Percentiles rank a stretch among this genome's conserved stretches.
Evolutionary conservation across 192 early-diverging fungal genomes (phyloP).

Genomic region (Coemansia nantahalensis): DNA sequence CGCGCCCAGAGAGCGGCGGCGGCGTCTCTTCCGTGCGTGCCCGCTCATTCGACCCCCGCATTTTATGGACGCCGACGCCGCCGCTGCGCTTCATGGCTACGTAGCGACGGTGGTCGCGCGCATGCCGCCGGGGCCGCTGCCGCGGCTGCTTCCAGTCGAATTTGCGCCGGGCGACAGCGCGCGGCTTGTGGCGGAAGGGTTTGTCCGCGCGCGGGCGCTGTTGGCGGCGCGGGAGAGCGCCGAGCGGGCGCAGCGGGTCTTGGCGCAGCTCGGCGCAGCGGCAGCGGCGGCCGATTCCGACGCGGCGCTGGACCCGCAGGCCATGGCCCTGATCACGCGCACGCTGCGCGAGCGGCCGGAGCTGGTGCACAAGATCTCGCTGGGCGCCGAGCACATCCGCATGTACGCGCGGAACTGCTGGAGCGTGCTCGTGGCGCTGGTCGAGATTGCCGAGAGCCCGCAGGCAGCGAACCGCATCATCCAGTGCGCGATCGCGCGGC

Average conservation of each 20-base stretch:
- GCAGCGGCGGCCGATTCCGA: not conserved
- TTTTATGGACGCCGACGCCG: not conserved
- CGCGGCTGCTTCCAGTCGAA: conserved; percentile 1
- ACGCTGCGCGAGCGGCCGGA: conserved; percentile 18
- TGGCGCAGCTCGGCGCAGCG: conserved; percentile 20
- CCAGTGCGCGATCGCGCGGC: conserved; percentile 17
- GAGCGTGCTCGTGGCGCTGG: conserved; percentile 10
- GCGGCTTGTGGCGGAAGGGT: conserved; percentile 14
- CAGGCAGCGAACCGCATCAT: conserved; percentile 15
- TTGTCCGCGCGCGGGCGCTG: conserved; percentile 8
- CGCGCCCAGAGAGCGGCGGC: too few species aligned
- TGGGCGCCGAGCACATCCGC: conserved; percentile 14
- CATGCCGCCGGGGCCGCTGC: conserved; percentile 20
- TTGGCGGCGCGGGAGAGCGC: conserved; percentile 3
- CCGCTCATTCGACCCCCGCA: too few species aligned
- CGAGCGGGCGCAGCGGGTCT: conserved; percentile 11
- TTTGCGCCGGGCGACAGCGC: conserved; percentile 4
- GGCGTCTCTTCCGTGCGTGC: too few species aligned
- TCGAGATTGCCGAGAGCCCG: conserved; percentile 1
- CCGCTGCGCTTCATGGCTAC: not conserved
- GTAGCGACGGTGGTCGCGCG: conserved; percentile 12
- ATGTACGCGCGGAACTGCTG: conserved; percentile 31
- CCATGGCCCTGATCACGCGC: conserved; percentile 3
- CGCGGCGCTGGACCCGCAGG: conserved; percentile 5
- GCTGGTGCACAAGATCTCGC: conserved; percentile 9